Conservation (phyloP, 768 basidiomycete species). For the Amanita rubescens region DNA sequence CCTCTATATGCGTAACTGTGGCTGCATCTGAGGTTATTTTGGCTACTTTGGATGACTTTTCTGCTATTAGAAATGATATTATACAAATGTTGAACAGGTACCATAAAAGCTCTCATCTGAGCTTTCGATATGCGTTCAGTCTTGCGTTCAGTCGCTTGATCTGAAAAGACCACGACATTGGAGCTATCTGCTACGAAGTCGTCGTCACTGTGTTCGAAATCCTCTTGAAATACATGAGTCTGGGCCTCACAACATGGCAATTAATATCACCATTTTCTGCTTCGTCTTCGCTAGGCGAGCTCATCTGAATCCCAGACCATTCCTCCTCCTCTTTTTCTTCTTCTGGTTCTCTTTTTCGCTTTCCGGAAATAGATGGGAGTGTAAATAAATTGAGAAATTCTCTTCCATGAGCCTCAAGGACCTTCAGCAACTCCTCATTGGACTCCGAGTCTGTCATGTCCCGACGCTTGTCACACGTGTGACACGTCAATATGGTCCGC, state of each 20-base stretch:
- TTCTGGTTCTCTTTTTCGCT: conserved; percentile 12
- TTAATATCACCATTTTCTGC: conserved; percentile 6
- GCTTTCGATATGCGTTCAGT: conserved; percentile 25
- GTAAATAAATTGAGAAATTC: conserved; percentile 38
- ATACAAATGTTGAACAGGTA: conserved; percentile 20
- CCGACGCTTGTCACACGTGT: neutral
- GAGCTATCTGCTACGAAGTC: conserved; percentile 32
- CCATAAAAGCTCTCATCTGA: conserved; percentile 71
- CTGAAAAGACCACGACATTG: conserved; percentile 51
- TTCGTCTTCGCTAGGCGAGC: conserved; percentile 11
- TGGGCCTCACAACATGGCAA: neutral
- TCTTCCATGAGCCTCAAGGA: conserved; percentile 41
- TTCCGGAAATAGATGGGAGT: conserved; percentile 18
- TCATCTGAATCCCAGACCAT: conserved; percentile 29
- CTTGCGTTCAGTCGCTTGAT: conserved; percentile 15
- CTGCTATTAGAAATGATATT: conserved; percentile 4
- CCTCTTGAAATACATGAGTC: conserved; percentile 21
- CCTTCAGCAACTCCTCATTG: conserved; percentile 30
- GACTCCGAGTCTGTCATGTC: neutral
- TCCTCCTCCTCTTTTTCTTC: conserved; percentile 21
- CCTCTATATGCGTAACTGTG: conserved; percentile 17
- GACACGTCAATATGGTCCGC: neutral
- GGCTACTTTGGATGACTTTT: conserved; percentile 71
- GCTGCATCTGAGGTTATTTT: conserved; percentile 39
- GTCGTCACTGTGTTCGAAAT: conserved; percentile 39